These are phyloP conservation scores for Chaetomiaceae sp. DNA, from an alignment of 2,329 filamentous ascomycete species.

Conservation along the genomic window DNA sequence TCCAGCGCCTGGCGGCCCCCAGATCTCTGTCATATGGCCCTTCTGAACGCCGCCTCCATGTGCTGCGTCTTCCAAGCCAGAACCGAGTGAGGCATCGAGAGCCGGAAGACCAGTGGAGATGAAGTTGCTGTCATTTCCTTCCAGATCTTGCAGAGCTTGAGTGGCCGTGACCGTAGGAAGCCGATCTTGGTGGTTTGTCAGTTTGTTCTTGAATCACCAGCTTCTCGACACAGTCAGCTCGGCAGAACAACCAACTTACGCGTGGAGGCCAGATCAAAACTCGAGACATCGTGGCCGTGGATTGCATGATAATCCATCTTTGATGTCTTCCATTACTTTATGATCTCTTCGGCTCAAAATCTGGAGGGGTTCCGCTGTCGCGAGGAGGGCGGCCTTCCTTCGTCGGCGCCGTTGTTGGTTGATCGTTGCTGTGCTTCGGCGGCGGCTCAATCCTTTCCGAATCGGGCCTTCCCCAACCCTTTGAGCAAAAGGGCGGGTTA, in stretches of 20 bases:
- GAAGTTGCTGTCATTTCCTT: conserved; percentile 45
- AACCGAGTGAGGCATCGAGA: conserved; percentile 43
- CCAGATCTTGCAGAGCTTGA: conserved; percentile 61
- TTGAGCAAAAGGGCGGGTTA: too few relatives aligned
- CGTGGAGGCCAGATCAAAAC: conserved; percentile 43
- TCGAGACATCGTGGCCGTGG: conserved; percentile 57
- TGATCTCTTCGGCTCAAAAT: too few relatives aligned
- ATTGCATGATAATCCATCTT: conserved; percentile 56
- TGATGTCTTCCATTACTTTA: neutral
- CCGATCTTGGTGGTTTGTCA: conserved; percentile 51
- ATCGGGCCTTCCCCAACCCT: too few relatives aligned
- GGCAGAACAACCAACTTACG: conserved; percentile 5
- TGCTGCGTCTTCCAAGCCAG: conserved; percentile 25
- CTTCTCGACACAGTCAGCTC: too few relatives aligned
- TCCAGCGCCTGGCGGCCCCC: conserved; percentile 79
- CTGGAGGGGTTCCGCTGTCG: too few relatives aligned
- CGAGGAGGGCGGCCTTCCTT: too few relatives aligned
- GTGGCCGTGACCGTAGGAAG: conserved; percentile 74
- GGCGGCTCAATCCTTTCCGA: too few relatives aligned
- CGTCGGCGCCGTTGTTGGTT: neutral
- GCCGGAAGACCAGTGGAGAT: conserved; percentile 53
- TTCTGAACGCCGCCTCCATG: conserved; percentile 56
- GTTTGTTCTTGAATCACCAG: too few relatives aligned
- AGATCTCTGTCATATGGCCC: conserved; percentile 80
- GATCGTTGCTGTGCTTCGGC: too few relatives aligned